Evolutionary conservation across 73 alveolate genomes (phyloP), one percentile per base, ranked within the genome.

Genomic region (Paramecium octaurelia): DNA sequence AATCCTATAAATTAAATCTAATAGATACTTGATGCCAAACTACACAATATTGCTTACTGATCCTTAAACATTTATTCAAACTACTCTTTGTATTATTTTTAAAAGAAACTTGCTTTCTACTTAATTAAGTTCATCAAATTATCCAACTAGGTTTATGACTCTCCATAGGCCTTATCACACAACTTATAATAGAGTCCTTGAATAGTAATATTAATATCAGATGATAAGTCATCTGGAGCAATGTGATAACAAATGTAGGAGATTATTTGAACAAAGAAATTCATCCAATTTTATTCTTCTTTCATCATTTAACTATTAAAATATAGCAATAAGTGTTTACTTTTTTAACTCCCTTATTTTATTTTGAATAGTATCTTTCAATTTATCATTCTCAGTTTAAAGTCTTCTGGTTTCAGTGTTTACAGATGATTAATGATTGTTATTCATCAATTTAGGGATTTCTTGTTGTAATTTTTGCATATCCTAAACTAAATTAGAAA

Each of bases 261-360:
- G 4, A 75, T 38, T 14, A 75, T 35, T 12, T 75, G 21, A 1
- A 35, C 88, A 42, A 75, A 75, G 38, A 75, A 23, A 29, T 29
- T 34, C 58, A 75, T 35, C 88, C 88, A 75, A 75, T 24, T 38
- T 20, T 75, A 38, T 75, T 75, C 88, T 14, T 75, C 88, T 27
- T 75, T 75, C 6, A 75, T 35, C 58, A 75, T 75, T 75, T 75
- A 75, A 42, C 88, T 42, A 21, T 7, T 1, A 20, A 31, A 11
- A 11, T 0, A 64, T 48, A 12, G 7, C 10, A 23, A 64, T 31
- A 6, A 27, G 12, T 64, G 4, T 64, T 1, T 64, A 64, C 84
- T 64, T 64, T 75, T 42, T 75, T 11, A 75, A 18, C 14, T 75
- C 88, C 38, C 35, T 75, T 29, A 75, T 24, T 36, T 75, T 75